A percentile compares a stretch with the other conserved stretches of the same genome.
Conservation (phyloP, 129 eudicot species). For the Chrysanthemum lavandulifolium region DNA sequence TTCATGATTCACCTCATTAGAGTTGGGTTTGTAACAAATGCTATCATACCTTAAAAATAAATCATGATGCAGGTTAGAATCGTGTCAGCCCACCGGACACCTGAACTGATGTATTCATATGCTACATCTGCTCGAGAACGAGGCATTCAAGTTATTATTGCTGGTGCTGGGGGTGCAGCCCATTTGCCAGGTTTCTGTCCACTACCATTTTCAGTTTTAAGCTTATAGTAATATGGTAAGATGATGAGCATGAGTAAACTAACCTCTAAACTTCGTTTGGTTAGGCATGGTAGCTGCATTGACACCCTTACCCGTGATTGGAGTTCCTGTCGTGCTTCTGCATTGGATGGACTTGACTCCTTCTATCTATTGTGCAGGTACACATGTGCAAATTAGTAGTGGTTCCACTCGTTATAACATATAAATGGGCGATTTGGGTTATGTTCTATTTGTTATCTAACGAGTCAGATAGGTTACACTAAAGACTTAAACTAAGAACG, state of each 20-base stretch:
- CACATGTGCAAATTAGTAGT: background rate
- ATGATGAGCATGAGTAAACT: background rate
- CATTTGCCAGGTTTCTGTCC: constrained; percentile 82
- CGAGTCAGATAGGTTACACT: background rate
- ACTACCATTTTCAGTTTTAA: background rate
- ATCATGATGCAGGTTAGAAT: constrained; percentile 61
- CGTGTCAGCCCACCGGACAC: constrained; percentile 94
- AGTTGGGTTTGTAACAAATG: background rate
- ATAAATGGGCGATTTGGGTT: background rate
- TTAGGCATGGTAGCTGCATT: constrained; percentile 98
- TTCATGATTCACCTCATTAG: background rate
- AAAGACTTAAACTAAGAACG: background rate
- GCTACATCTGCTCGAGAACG: constrained; percentile 83
- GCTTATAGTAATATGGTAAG: background rate
- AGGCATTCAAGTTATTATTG: constrained; percentile 89
- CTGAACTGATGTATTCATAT: constrained; percentile 85
- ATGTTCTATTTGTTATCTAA: background rate
- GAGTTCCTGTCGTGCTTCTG: constrained; percentile 96
- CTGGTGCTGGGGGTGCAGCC: constrained; percentile 99
- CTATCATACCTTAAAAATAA: background rate
- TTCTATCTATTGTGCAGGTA: constrained; percentile 95
- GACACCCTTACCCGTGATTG: constrained; percentile 96
- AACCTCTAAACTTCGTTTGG: background rate
- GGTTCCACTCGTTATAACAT: background rate
- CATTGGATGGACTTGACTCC: constrained; percentile 96